Evolutionary conservation across 2,329 filamentous ascomycete species (phyloP).

Genomic region (Curvularia sp.): DNA sequence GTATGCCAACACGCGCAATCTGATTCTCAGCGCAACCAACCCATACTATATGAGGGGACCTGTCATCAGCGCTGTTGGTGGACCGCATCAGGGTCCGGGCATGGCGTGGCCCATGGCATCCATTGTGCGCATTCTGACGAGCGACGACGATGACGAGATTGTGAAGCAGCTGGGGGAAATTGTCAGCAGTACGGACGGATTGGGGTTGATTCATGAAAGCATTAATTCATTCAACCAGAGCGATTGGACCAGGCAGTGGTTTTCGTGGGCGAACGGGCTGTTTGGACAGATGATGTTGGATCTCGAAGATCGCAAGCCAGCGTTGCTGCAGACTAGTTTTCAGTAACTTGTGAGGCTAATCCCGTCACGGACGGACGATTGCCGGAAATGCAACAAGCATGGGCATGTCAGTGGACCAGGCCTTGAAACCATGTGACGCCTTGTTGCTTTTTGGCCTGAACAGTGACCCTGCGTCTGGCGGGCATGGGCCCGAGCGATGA

Average conservation of each 20-base stretch:
- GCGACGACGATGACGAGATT: conserved; percentile 57
- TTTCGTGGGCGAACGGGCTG: conserved; percentile 61
- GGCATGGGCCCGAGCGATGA: conserved; percentile 4
- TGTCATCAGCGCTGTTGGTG: conserved; percentile 58
- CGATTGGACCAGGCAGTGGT: conserved; percentile 60
- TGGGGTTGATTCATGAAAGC: conserved; percentile 62
- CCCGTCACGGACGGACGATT: conserved; percentile 1
- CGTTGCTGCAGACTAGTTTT: conserved; percentile 54
- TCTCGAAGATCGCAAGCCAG: conserved; percentile 54
- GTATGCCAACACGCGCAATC: conserved; percentile 56
- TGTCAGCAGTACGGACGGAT: conserved; percentile 56
- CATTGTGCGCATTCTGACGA: conserved; percentile 61
- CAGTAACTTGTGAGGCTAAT: conserved; percentile 39
- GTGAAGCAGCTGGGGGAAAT: conserved; percentile 54
- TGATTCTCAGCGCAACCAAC: conserved; percentile 56
- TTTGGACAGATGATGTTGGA: conserved; percentile 61
- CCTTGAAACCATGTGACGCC: conserved; percentile 7
- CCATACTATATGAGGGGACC: conserved; percentile 61
- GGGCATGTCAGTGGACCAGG: conserved; percentile 5
- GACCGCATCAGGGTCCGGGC: conserved; percentile 57
- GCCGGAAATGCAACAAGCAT: conserved; percentile 8
- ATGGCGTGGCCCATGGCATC: conserved; percentile 61
- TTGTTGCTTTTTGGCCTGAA: conserved; percentile 9
- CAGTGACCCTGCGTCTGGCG: conserved; percentile 2
- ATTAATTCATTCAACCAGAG: conserved; percentile 57